These are phyloP conservation scores for Talaromyces atroroseus DNA, from an alignment of 2,329 filamentous ascomycete genomes.

Conservation along the genomic window DNA sequence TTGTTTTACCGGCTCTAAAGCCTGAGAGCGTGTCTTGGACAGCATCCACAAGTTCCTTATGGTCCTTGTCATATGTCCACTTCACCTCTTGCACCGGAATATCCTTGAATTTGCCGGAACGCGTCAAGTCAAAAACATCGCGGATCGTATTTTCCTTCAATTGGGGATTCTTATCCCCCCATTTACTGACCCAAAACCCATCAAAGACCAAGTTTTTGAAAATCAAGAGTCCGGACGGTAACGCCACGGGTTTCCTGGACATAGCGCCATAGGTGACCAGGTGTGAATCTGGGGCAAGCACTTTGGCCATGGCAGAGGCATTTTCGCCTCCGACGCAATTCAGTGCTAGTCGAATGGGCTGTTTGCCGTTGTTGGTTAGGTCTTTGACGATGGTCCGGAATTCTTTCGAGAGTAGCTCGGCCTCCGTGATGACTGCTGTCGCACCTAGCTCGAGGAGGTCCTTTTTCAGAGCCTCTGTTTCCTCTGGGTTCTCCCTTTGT, in stretches of 20 bases:
- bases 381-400: constrained; percentile 52
- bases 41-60: constrained; percentile 61
- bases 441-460: constrained; percentile 59
- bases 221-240: constrained; percentile 81
- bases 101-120: constrained; percentile 73
- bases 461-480: constrained; percentile 58
- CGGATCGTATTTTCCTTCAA: constrained; percentile 76
- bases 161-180: constrained; percentile 69
- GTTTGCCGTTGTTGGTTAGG: constrained; percentile 67
- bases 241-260: constrained; percentile 74
- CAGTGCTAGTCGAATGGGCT: constrained; percentile 69
- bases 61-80: constrained; percentile 79
- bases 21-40: constrained; percentile 80
- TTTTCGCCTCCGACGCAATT: constrained; percentile 93
- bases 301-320: constrained; percentile 71
- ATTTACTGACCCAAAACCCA: constrained; percentile 91
- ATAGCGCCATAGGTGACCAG: constrained; percentile 96
- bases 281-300: constrained; percentile 61
- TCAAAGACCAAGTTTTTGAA: constrained; percentile 87
- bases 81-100: constrained; percentile 73
- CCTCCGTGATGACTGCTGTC: constrained; percentile 58
- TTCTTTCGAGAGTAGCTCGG: constrained; percentile 45
- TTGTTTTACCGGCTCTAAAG: constrained; percentile 79
- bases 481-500: constrained; percentile 59
- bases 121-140: constrained; percentile 71